Evolutionary conservation across 257 asterid species (phyloP), one percentile per base, ranked within the genome.

Genomic region (Jaltomata sinuosa): DNA sequence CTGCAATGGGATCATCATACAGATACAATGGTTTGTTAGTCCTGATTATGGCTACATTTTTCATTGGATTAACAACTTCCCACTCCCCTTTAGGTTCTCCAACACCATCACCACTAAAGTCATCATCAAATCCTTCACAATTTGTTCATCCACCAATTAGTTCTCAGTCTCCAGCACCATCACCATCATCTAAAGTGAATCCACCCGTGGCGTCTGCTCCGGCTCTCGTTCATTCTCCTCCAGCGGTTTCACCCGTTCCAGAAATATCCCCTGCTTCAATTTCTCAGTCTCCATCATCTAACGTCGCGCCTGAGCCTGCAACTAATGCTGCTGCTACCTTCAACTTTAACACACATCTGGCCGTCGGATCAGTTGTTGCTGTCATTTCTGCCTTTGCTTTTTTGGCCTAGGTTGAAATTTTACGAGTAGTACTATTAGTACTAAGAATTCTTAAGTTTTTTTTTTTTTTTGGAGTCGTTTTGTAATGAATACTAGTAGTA

Each of bases 21-120:
- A 16, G 8, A 52, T 16, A 85, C 80, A 85, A 86, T n/a, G 85
- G 36, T 45, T n/a, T 59, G 71, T 77, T 84, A 59, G 79, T 85
- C 0, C 27, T 71, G 3, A 31, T 88, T 22, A 54, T 87, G 38
- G 84, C 84, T 1, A 86, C 91, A 67, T 10, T 87, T 83, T 79
- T 90, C 59, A 25, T 88, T 6, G 83, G 62, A n/a, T 29, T 64
- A 72, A 74, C 87, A 18, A 34, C 62, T 34, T 89, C 90, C 15
- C 89, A 80, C 68, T 85, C 89, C 4, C 87, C 90, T 2, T 76
- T 87, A 42, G 27, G 8, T 4, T 82, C 90, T 27, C 90, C 91
- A 5, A 21, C 87, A 9, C 87, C 85, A 50, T 78, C 88, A 3
- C 86, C 85, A 11, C n/a, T n/a, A n/a, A n/a, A n/a, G n/a, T n/a